Evolutionary conservation across 2,329 filamentous ascomycete species (phyloP).

Genomic region (Fusarium heterosporum): DNA sequence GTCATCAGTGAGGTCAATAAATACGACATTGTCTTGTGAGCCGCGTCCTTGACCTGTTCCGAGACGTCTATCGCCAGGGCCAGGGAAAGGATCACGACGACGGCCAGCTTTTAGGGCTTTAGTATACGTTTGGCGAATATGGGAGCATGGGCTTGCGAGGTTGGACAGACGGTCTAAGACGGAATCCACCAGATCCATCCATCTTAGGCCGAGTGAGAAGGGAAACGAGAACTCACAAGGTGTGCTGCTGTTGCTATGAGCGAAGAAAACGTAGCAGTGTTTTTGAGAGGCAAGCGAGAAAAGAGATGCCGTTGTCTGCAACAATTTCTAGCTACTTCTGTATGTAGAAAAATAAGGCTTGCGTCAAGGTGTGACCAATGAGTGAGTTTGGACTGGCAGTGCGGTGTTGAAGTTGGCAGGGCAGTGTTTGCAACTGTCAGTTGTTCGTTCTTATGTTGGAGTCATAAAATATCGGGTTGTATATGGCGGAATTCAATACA

Average conservation of each 20-base stretch:
- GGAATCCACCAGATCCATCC: too few relatives aligned
- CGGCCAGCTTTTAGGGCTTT: neutral
- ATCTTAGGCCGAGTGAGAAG: too few relatives aligned
- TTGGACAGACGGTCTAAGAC: too few relatives aligned
- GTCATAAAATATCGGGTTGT: neutral
- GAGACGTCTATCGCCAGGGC: neutral
- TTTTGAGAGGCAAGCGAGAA: neutral
- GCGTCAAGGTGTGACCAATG: neutral
- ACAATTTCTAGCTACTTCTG: neutral
- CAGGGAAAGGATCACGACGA: too few relatives aligned
- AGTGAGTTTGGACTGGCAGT: neutral
- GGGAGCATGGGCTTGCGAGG: too few relatives aligned
- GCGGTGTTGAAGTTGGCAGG: too few relatives aligned
- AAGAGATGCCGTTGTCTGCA: neutral
- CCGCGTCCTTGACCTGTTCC: neutral
- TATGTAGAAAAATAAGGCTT: neutral
- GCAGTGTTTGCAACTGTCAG: too few relatives aligned
- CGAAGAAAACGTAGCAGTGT: neutral
- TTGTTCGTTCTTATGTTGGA: neutral
- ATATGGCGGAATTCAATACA: neutral
- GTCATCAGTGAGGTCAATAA: too few relatives aligned
- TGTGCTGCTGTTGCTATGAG: too few relatives aligned
- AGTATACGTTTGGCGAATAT: neutral
- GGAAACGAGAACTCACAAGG: too few relatives aligned
- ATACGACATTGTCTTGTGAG: neutral